These are phyloP conservation scores for Podila minutissima DNA, from an alignment of 192 early-diverging fungal genomes.

Conservation along the genomic window DNA sequence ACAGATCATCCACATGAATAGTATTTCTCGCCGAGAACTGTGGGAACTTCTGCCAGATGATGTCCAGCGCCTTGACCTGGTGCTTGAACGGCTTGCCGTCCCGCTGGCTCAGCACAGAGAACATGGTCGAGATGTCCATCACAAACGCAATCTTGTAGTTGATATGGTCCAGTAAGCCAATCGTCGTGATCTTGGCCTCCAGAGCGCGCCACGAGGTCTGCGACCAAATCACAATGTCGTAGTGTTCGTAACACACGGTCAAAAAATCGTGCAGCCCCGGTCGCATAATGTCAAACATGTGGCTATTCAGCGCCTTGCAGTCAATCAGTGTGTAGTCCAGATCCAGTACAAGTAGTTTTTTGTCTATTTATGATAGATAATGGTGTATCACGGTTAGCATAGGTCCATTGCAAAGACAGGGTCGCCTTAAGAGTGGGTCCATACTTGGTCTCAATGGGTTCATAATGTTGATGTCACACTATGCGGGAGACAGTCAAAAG, in stretches of 20 bases:
- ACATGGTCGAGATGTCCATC: slow-evolving; percentile 77
- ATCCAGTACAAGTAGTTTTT: slow-evolving; percentile 78
- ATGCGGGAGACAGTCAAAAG: slow-evolving; percentile 1
- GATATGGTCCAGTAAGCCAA: slow-evolving; percentile 72
- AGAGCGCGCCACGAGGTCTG: slow-evolving; percentile 78
- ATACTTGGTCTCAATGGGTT: slow-evolving; percentile 55
- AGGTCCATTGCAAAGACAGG: too few relatives aligned
- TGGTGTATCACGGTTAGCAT: neutral
- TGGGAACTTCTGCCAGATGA: slow-evolving; percentile 70
- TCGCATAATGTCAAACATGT: slow-evolving; percentile 68
- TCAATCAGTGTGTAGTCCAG: slow-evolving; percentile 83
- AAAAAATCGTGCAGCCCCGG: slow-evolving; percentile 73
- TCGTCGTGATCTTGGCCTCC: slow-evolving; percentile 78
- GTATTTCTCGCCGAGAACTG: slow-evolving; percentile 65
- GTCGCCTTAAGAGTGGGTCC: too few relatives aligned
- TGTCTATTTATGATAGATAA: slow-evolving; percentile 35
- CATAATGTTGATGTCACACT: slow-evolving; percentile 65
- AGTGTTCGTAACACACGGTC: slow-evolving; percentile 70
- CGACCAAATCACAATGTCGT: slow-evolving; percentile 83
- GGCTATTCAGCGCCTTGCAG: slow-evolving; percentile 69
- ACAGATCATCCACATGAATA: slow-evolving; percentile 77
- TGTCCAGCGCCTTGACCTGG: slow-evolving; percentile 78
- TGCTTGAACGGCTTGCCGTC: slow-evolving; percentile 65
- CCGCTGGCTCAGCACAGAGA: slow-evolving; percentile 64
- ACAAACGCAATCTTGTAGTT: slow-evolving; percentile 75